phyloP scores from a whole-genome alignment of 305 asterid species.

The Salvia sclarea region DNA sequence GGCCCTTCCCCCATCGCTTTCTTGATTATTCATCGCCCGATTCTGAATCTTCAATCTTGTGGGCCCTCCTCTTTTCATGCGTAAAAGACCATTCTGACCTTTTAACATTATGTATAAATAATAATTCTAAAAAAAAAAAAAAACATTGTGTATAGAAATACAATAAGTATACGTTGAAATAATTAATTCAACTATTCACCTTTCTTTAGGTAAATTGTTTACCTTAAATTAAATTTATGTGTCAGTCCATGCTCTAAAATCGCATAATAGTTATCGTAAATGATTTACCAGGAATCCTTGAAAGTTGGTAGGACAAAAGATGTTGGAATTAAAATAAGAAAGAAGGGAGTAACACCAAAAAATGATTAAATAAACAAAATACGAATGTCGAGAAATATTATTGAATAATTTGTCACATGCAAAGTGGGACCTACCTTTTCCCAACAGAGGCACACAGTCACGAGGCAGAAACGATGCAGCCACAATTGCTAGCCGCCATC shows the following conservation, averaged over 20 bases:
- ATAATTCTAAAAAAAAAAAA: no score
- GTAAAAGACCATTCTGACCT: neutral
- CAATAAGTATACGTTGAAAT: no score
- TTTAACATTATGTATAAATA: no score
- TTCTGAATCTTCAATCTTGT: conserved; percentile 12
- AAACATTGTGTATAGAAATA: no score
- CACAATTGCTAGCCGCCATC: conserved; percentile 41
- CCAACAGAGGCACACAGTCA: conserved; percentile 17
- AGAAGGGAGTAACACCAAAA: no score
- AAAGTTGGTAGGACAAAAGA: neutral
- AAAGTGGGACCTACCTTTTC: conserved; percentile 1
- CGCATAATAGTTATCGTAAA: no score
- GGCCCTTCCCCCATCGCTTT: neutral
- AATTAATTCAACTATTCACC: no score
- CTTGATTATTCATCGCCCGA: neutral
- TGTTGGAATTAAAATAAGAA: neutral
- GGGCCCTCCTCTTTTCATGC: neutral
- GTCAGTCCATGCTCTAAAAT: no score
- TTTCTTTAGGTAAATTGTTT: no score
- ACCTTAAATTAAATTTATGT: no score
- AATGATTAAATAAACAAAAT: neutral
- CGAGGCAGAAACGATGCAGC: conserved; percentile 23
- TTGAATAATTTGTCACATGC: no score
- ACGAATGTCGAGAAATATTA: no score
- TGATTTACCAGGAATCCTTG: neutral